These are phyloP conservation scores for Herpetomonas samuelpessoai DNA, from an alignment of 208 protist species.

Conservation along the genomic window DNA sequence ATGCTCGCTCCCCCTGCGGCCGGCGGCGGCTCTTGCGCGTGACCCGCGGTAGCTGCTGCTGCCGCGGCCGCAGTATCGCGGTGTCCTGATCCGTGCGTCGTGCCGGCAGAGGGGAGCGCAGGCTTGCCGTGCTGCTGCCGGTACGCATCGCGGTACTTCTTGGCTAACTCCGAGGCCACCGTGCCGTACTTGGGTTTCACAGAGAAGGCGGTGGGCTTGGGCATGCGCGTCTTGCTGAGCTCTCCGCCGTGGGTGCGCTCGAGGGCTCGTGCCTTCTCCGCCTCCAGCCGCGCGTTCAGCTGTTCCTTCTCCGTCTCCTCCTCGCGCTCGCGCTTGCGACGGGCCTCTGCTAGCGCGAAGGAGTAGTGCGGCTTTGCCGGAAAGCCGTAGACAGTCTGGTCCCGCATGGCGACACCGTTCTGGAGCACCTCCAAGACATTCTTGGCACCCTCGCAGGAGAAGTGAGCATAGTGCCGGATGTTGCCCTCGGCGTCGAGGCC, in stretches of 20 bases:
- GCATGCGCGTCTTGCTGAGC: slow-evolving; percentile 9
- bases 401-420: slow-evolving; percentile 34
- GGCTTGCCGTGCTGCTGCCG: slow-evolving; percentile 1
- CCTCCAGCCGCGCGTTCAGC: slow-evolving; percentile 29
- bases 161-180: slow-evolving; percentile 10
- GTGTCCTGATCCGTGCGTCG: too few relatives aligned
- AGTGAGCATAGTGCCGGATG: slow-evolving; percentile 76
- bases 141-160: slow-evolving; percentile 47
- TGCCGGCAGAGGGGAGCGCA: background rate
- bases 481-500: slow-evolving; percentile 53
- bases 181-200: slow-evolving; percentile 6
- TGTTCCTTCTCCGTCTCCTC: slow-evolving; percentile 46
- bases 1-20: background rate
- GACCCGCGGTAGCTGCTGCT: background rate
- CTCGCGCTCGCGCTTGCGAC: slow-evolving; percentile 64
- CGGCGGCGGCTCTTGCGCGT: too few relatives aligned
- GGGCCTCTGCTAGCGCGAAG: slow-evolving; percentile 61
- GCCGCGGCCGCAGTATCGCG: background rate
- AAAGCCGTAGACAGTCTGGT: slow-evolving; percentile 36
- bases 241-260: slow-evolving; percentile 49
- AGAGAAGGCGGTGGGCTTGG: slow-evolving; percentile 3
- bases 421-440: slow-evolving; percentile 66
- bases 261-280: slow-evolving; percentile 32
- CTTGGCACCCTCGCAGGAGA: slow-evolving; percentile 82
- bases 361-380: slow-evolving; percentile 68